These are phyloP conservation scores for Cylindricascospora bacillispora DNA, from an alignment of 1,139 yeast genomes.

Conservation along the genomic window DNA sequence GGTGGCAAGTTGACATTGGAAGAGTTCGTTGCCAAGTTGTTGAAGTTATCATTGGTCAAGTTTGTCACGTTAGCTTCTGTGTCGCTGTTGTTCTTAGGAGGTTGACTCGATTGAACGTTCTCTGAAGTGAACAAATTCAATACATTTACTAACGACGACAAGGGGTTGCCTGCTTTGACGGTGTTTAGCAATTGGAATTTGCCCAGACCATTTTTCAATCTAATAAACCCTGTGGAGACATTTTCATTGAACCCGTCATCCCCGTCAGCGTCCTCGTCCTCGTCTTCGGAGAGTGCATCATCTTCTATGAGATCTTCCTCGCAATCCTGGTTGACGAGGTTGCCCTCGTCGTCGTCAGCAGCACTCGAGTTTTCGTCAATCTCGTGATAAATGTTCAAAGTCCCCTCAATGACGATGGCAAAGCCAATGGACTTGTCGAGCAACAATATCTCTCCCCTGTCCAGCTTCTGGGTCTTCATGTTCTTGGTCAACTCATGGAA, in stretches of 20 bases:
- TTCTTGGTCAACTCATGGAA: conserved; percentile 86
- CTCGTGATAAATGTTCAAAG: conserved; percentile 64
- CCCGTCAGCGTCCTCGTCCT: conserved; percentile 6
- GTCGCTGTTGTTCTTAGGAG: no score
- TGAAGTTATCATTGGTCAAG: not conserved
- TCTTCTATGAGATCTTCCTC: conserved; percentile 1
- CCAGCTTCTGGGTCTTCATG: conserved; percentile 79
- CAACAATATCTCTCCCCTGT: conserved; percentile 61
- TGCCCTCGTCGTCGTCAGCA: not conserved
- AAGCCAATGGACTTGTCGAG: conserved; percentile 72
- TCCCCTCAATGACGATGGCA: conserved; percentile 89
- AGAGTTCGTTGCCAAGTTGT: not conserved
- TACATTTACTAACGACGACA: conserved; percentile 72
- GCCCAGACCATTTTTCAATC: conserved; percentile 32
- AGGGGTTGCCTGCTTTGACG: conserved; percentile 73
- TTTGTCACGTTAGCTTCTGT: no score
- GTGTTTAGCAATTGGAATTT: conserved; percentile 70
- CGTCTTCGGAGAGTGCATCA: not conserved
- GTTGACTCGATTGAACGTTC: conserved; percentile 2
- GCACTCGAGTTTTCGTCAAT: conserved; percentile 15
- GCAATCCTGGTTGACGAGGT: not conserved
- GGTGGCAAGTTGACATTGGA: not conserved
- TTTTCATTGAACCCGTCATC: conserved; percentile 8
- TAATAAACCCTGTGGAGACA: conserved; percentile 22
- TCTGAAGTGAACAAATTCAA: conserved; percentile 47